Evolutionary conservation across 1,284 basidiomycete species (phyloP), one percentile per base, ranked within the genome.

Genomic region (Rhodotorula sp.): DNA sequence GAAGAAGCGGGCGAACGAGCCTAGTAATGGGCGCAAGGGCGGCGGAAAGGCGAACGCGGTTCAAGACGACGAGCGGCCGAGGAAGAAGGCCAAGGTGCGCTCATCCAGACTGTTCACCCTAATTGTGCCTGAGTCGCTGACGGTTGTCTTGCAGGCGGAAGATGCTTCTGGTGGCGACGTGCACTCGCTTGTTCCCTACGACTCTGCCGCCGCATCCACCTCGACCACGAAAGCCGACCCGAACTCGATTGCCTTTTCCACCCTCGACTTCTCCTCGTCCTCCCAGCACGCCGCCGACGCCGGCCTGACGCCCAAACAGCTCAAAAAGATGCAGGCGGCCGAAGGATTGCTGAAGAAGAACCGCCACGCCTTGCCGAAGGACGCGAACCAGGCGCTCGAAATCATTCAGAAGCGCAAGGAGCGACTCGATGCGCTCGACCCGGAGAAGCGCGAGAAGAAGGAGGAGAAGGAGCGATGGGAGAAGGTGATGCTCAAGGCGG

Each of bases 391-490:
- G 77, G 93, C 93, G 0, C 86, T 97, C 24, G 85, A 86, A 4
- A 90, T 94, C 75, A 85, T 96, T 32, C 82, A 86, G 20, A 84
- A 87, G 54, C 87, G 88, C 59, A 90, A 90, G 77, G 86, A 88
- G 73, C 89, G 89, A 76, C 81, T 94, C 1, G 86, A 88, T 0
- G 78, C 84, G 1, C 77, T 94, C 75, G 87, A 90, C 0, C 89
- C 89, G 62, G 91, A 92, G 56, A 90, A 91, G 79, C 86, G 90
- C 29, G 88, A 89, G 76, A 84, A 84, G 59, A 84, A 87, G 10
- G 87, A 90, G 79, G 91, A 93, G 78, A 84, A 84, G 68, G 89
- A 92, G 68, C 86, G 88, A 75, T 95, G 92, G 91, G 86, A 87
- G 63, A 94, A 93, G 81, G 91, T 92, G 0, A 87, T 89, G 77